phyloP scores from a whole-genome alignment of 139 green algal genomes.

The Astrephomene gubernaculifera region DNA sequence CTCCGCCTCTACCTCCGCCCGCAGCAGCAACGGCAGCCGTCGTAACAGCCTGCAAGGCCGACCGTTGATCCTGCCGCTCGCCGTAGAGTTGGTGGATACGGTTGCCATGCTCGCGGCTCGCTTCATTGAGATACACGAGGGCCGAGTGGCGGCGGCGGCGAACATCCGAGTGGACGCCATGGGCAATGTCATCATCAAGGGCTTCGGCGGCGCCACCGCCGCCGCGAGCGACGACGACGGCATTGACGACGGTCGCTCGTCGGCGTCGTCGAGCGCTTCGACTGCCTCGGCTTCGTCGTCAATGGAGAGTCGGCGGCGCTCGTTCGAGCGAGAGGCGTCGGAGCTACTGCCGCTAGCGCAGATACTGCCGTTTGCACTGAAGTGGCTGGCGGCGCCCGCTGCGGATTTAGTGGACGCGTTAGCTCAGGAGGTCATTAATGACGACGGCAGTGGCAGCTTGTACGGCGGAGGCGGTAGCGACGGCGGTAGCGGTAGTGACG shows the following conservation, averaged over 20 bases:
- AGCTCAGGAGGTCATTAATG: constrained; percentile 33
- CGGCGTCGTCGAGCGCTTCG: not conserved
- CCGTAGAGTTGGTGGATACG: constrained; percentile 20
- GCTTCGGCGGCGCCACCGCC: not conserved
- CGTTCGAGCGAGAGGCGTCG: constrained; percentile 4
- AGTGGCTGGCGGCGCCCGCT: constrained; percentile 1
- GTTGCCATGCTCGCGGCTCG: constrained; percentile 3
- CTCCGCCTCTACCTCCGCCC: too few relatives aligned
- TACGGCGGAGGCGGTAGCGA: not conserved
- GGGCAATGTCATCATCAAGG: not conserved
- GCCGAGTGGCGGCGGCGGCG: constrained; percentile 13
- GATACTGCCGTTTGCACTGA: constrained; percentile 21
- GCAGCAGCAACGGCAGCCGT: too few relatives aligned
- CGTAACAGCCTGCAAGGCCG: not conserved
- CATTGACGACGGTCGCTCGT: not conserved
- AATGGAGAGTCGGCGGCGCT: not conserved
- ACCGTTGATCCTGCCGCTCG: constrained; percentile 21
- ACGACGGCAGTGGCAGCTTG: constrained; percentile 5
- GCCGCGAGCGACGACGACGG: not conserved
- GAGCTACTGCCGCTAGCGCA: constrained; percentile 25
- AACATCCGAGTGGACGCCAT: not conserved
- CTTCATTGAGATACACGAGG: constrained; percentile 37
- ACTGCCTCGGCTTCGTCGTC: not conserved
- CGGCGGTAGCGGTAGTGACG: not conserved
- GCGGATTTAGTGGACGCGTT: constrained; percentile 17